phyloP scores from a whole-genome alignment of 495 filamentous ascomycete genomes.

The Amorphotheca resinae region DNA sequence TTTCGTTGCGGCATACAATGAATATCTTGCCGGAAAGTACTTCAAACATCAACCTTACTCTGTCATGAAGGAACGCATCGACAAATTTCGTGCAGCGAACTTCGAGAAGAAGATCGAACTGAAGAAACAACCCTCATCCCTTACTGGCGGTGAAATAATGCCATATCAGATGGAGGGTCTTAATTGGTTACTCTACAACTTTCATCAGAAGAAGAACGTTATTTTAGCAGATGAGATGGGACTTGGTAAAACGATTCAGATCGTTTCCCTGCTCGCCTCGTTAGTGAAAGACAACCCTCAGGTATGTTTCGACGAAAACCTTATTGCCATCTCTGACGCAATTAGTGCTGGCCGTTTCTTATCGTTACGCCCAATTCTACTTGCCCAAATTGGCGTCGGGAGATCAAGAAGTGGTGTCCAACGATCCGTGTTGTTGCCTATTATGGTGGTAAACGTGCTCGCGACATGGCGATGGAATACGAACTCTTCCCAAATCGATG shows the following conservation, averaged over 20 bases:
- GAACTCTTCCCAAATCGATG: conserved; percentile 63
- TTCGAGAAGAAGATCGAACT: conserved; percentile 57
- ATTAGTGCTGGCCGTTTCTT: conserved; percentile 75
- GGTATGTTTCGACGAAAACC: conserved; percentile 2
- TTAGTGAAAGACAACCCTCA: conserved; percentile 59
- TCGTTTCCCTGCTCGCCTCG: conserved; percentile 69
- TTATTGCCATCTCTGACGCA: conserved; percentile 4
- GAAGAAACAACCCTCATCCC: conserved; percentile 56
- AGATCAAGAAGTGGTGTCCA: conserved; percentile 91
- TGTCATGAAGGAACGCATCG: conserved; percentile 47
- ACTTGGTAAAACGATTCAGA: conserved; percentile 93
- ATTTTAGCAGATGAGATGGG: conserved; percentile 99
- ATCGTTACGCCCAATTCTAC: conserved; percentile 91
- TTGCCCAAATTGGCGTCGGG: conserved; percentile 91
- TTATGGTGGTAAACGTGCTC: conserved; percentile 60
- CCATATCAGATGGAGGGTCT: conserved; percentile 85
- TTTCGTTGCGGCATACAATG: conserved; percentile 69
- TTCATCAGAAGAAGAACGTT: conserved; percentile 66
- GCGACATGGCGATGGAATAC: conserved; percentile 56
- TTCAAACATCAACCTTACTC: conserved; percentile 41
- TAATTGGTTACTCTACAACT: conserved; percentile 96
- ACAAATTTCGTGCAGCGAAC: conserved; percentile 43
- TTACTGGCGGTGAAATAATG: conserved; percentile 70
- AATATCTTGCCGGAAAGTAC: conserved; percentile 67
- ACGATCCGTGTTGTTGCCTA: conserved; percentile 79